Percentiles rank a stretch among this genome's conserved stretches.
These are phyloP conservation scores for Rutstroemia sp. DNA, from an alignment of 2,329 filamentous ascomycete genomes.

Conservation along the genomic window DNA sequence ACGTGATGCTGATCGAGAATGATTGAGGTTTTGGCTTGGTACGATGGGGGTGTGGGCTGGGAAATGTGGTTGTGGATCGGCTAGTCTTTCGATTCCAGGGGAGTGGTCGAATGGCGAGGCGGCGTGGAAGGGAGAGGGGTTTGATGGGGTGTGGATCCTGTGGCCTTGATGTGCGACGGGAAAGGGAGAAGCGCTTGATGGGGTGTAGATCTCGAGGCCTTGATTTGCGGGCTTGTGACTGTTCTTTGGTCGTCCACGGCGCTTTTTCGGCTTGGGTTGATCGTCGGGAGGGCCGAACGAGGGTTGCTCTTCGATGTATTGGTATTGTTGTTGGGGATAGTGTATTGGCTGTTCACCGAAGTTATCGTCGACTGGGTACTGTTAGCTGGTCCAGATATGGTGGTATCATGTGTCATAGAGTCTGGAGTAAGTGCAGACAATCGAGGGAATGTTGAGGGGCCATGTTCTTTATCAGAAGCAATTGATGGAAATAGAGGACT, in stretches of 20 bases:
- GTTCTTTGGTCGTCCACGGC: not conserved
- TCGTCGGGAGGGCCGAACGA: not conserved
- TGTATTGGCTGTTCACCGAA: not conserved
- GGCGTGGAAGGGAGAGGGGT: too few species aligned
- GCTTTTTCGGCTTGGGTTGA: not conserved
- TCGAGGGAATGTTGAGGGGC: not conserved
- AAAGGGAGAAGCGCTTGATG: too few species aligned
- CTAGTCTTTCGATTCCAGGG: too few species aligned
- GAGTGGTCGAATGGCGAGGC: too few species aligned
- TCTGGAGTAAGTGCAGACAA: not conserved
- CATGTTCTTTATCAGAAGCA: slow-evolving; percentile 4
- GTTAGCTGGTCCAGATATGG: not conserved
- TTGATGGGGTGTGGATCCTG: too few species aligned
- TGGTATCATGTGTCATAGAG: not conserved
- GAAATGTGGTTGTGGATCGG: too few species aligned
- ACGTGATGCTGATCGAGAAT: too few species aligned
- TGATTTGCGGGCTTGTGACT: not conserved
- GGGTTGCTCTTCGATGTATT: not conserved
- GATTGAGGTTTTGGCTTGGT: too few species aligned
- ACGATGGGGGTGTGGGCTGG: too few species aligned
- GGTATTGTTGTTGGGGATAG: not conserved
- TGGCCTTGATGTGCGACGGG: too few species aligned
- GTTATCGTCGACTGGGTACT: not conserved
- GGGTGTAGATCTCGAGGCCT: too few species aligned
- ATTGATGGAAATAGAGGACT: not conserved